Evolutionary conservation across 176 grass and related monocot species (phyloP).

Genomic region (Carex pumila): DNA sequence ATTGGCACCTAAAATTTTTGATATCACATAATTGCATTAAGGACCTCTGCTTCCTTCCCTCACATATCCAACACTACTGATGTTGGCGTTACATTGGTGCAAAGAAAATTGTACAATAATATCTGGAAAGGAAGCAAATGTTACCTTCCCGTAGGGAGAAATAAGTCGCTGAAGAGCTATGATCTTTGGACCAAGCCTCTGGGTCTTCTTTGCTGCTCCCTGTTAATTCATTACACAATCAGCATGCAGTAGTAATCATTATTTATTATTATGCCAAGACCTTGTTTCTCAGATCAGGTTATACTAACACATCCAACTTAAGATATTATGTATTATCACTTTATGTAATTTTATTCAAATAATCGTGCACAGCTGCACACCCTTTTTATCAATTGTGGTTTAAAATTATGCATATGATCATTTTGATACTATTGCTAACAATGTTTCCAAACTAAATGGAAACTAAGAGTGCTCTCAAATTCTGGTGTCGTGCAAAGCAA

Average conservation of each 20-base stretch:
- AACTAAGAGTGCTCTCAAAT: neutral
- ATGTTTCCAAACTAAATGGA: neutral
- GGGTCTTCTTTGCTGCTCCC: slow-evolving; percentile 51
- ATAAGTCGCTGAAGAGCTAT: slow-evolving; percentile 72
- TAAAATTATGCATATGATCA: neutral
- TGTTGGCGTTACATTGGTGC: neutral
- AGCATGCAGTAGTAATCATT: neutral
- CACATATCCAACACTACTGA: neutral
- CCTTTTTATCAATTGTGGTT: neutral
- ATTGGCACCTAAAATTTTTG: neutral
- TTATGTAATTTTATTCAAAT: neutral
- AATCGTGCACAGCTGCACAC: too few species aligned
- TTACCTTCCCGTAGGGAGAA: slow-evolving; percentile 74
- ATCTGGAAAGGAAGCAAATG: neutral
- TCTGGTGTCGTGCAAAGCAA: neutral
- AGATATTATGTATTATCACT: neutral
- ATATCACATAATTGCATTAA: neutral
- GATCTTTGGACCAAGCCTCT: slow-evolving; percentile 66
- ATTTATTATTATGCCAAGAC: neutral
- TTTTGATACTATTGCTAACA: neutral
- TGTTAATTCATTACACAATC: slow-evolving; percentile 13
- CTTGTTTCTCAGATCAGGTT: neutral
- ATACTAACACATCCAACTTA: too few species aligned
- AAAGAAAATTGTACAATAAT: neutral
- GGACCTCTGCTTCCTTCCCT: neutral